phyloP scores from a whole-genome alignment of 2,329 filamentous ascomycete species.

The Fusarium sp. region DNA sequence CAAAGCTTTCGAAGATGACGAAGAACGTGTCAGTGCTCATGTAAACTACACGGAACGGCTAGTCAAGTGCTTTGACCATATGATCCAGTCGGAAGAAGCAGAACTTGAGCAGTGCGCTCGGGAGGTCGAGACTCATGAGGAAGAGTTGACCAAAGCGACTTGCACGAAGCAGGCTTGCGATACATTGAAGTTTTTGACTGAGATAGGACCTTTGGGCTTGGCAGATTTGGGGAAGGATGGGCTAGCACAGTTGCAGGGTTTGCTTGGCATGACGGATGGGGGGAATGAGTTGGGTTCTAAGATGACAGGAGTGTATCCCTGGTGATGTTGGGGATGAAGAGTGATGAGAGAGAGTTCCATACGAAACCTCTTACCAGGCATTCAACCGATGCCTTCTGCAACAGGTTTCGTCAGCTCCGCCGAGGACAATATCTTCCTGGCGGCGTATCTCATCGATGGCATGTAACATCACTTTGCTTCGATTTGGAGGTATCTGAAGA shows the following conservation, averaged over 20 bases:
- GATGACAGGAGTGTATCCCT: background rate
- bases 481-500: too few species aligned
- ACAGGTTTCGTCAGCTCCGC: too few species aligned
- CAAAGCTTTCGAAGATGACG: too few species aligned
- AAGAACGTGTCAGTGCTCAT: background rate
- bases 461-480: too few species aligned
- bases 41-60: background rate
- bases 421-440: too few species aligned
- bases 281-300: rapidly evolving
- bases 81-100: background rate
- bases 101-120: background rate
- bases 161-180: background rate
- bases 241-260: background rate
- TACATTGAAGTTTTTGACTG: background rate
- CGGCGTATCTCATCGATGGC: too few species aligned
- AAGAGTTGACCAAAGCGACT: background rate
- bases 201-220: too few species aligned
- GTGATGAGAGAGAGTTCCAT: too few species aligned
- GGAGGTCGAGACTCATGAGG: background rate
- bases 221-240: background rate
- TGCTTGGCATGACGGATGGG: background rate
- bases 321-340: too few species aligned
- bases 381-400: too few species aligned
- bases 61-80: background rate
- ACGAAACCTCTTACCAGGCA: too few species aligned